phyloP scores from a whole-genome alignment of 2,329 filamentous ascomycete genomes.

The Colletotrichum cordylinicola region DNA sequence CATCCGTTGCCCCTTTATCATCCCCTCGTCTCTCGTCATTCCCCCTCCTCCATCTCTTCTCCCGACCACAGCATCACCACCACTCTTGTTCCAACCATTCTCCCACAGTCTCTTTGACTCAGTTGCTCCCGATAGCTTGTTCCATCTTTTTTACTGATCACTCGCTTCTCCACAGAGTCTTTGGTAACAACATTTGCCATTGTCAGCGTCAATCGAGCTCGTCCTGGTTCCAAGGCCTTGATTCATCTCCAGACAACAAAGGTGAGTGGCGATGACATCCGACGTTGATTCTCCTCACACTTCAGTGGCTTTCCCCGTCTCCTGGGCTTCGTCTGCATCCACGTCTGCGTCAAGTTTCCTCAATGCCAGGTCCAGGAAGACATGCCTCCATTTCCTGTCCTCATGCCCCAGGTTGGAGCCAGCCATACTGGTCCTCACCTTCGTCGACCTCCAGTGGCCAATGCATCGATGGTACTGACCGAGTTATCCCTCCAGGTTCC shows the following conservation, averaged over 20 bases:
- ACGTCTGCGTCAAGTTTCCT: not conserved
- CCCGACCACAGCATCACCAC: conserved; percentile 52
- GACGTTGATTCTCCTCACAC: not conserved
- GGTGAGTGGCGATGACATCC: conserved; percentile 3
- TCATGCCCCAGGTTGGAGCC: not conserved
- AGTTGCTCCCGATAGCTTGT: conserved; percentile 62
- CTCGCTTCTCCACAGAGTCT: conserved; percentile 60
- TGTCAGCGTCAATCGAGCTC: conserved; percentile 27
- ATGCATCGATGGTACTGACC: not conserved
- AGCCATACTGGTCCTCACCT: not conserved
- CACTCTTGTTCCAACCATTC: conserved; percentile 33
- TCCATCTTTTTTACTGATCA: conserved; percentile 62
- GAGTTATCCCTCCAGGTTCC: not conserved
- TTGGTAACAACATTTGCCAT: conserved; percentile 56
- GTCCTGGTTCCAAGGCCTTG: conserved; percentile 28
- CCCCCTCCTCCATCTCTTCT: conserved; percentile 13
- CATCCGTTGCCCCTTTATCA: conserved; percentile 29
- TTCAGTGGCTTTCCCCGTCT: not conserved
- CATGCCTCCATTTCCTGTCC: not conserved
- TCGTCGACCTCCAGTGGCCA: not conserved
- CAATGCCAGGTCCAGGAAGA: not conserved
- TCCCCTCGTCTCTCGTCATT: conserved; percentile 30
- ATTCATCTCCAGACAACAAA: conserved; percentile 20
- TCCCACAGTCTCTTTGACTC: conserved; percentile 44
- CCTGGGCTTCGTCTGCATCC: not conserved